Evolutionary conservation across 495 filamentous ascomycete species (phyloP).

Genomic region (Aspergillus heteromorphus): DNA sequence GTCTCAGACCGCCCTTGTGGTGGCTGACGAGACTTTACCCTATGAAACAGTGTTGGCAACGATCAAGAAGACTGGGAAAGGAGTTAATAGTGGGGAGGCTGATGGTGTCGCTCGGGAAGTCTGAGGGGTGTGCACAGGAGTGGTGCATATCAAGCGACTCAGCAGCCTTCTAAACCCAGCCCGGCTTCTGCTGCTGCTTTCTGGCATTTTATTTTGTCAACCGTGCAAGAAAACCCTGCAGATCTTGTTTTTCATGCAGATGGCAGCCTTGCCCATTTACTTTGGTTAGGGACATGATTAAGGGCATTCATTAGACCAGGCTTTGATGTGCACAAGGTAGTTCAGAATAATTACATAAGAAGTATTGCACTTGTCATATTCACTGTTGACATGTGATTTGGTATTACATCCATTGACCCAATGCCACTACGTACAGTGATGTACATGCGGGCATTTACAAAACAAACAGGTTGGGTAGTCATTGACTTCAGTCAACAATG

Average conservation of each 20-base stretch:
- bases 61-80: slow-evolving; percentile 95
- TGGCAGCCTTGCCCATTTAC: no score
- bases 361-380: neutral
- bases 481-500: slow-evolving; percentile 29
- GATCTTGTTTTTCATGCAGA: no score
- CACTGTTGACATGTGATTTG: slow-evolving; percentile 19
- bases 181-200: no score
- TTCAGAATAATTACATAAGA: neutral
- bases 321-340: neutral
- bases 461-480: neutral
- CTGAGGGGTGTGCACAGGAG: no score
- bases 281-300: no score
- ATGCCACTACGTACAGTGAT: slow-evolving; percentile 10
- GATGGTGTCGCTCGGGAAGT: no score
- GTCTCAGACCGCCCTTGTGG: slow-evolving; percentile 68
- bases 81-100: slow-evolving; percentile 67
- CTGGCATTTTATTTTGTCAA: neutral
- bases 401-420: slow-evolving; percentile 33
- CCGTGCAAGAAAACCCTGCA: no score
- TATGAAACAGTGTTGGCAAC: slow-evolving; percentile 80
- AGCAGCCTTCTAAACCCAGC: no score
- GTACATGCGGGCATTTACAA: slow-evolving; percentile 6
- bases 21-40: slow-evolving; percentile 55
- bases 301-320: neutral
- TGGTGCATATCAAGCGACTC: no score